Conservation (phyloP, 1,284 basidiomycete species). For the Tilletia caries region DNA sequence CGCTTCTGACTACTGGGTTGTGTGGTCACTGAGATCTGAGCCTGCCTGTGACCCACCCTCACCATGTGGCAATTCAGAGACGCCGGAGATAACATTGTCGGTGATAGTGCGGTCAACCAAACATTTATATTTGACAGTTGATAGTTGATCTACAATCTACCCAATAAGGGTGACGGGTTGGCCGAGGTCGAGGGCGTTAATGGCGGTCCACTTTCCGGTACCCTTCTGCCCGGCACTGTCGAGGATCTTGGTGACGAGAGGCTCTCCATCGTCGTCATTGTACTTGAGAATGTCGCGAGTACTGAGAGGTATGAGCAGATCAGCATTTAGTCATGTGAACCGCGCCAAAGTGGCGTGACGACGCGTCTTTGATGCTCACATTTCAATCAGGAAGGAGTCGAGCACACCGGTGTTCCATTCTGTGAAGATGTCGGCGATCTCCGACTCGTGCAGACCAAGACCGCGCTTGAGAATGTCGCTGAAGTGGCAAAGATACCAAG, state of each 20-base stretch:
- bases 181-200: slow-evolving; percentile 94
- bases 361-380: slow-evolving; percentile 51
- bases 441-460: slow-evolving; percentile 65
- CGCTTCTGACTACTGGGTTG: too few relatives aligned
- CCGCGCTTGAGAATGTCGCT: slow-evolving; percentile 89
- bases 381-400: slow-evolving; percentile 98
- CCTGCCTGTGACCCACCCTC: too few relatives aligned
- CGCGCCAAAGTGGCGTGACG: neutral
- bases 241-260: slow-evolving; percentile 88
- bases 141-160: too few relatives aligned
- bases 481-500: too few relatives aligned
- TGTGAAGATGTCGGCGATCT: slow-evolving; percentile 54
- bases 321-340: too few relatives aligned
- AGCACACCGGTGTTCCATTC: slow-evolving; percentile 97
- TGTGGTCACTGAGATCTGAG: too few relatives aligned
- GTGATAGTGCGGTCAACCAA: too few relatives aligned
- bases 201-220: slow-evolving; percentile 99
- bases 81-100: too few relatives aligned
- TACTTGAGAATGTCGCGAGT: slow-evolving; percentile 47
- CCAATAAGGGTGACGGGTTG: slow-evolving; percentile 89
- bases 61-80: too few relatives aligned
- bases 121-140: too few relatives aligned
- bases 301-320: neutral
- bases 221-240: slow-evolving; percentile 89
- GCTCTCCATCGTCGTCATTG: slow-evolving; percentile 90